phyloP scores from a whole-genome alignment of 2,329 filamentous ascomycete species.

The Diaporthe velutina region DNA sequence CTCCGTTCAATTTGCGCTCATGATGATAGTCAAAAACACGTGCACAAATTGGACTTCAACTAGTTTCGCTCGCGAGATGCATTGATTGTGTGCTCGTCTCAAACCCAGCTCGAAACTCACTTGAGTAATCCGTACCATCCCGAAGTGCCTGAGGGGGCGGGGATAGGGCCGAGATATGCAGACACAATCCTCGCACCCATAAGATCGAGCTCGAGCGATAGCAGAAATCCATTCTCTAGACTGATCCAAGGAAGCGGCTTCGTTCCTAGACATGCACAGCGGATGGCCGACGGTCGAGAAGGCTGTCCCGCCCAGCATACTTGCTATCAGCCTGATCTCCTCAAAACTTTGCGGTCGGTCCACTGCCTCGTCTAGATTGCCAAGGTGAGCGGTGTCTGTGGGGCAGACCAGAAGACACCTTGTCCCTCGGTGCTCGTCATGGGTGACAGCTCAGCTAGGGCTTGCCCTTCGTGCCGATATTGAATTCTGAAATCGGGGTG shows the following conservation, averaged over 20 bases:
- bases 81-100: no score
- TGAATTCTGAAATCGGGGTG: neutral
- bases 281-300: no score
- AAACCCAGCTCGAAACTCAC: neutral
- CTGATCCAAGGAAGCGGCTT: neutral
- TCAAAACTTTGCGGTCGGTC: constrained; percentile 15
- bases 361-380: constrained; percentile 23
- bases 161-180: no score
- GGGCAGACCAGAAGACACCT: neutral
- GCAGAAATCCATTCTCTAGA: neutral
- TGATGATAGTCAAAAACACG: no score
- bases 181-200: no score
- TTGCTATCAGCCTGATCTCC: neutral
- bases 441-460: neutral
- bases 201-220: neutral
- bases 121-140: neutral
- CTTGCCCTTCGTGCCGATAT: neutral
- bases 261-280: neutral
- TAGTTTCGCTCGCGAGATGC: neutral
- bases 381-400: neutral
- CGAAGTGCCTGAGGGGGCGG: no score
- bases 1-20: neutral
- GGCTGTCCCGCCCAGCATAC: neutral
- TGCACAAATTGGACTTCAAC: neutral
- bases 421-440: neutral